Conservation (phyloP, 176 grass and related monocot genomes). For the Zea luxurians region DNA sequence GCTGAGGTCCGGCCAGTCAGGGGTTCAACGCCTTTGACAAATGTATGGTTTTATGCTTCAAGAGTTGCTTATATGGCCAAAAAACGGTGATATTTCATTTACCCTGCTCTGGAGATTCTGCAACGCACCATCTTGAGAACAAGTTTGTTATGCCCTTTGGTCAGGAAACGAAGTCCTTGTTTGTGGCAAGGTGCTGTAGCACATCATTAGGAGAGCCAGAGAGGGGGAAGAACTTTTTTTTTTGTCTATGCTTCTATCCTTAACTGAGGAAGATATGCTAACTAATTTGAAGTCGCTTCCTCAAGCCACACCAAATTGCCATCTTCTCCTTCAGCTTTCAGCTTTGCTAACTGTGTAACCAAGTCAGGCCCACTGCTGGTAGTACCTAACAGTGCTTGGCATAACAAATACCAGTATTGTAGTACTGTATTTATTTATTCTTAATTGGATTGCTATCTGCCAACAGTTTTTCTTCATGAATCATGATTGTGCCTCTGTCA, state of each 20-base stretch:
- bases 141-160: neutral
- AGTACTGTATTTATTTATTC: neutral
- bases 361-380: neutral
- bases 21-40: too few relatives aligned
- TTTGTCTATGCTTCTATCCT: neutral
- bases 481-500: neutral
- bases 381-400: neutral
- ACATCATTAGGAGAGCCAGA: neutral
- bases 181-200: neutral
- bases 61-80: neutral
- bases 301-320: neutral
- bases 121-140: neutral
- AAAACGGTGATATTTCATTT: neutral
- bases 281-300: neutral
- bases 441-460: neutral
- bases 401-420: neutral
- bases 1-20: too few relatives aligned
- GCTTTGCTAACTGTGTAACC: neutral
- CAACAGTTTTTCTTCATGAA: conserved; percentile 8
- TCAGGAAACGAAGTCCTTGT: neutral
- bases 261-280: conserved; percentile 1
- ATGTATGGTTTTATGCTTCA: neutral
- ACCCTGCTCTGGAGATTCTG: neutral
- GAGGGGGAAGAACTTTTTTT: neutral
- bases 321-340: neutral